These are phyloP conservation scores for Aspergillus sp. DNA, from an alignment of 2,329 filamentous ascomycete genomes.

Conservation along the genomic window DNA sequence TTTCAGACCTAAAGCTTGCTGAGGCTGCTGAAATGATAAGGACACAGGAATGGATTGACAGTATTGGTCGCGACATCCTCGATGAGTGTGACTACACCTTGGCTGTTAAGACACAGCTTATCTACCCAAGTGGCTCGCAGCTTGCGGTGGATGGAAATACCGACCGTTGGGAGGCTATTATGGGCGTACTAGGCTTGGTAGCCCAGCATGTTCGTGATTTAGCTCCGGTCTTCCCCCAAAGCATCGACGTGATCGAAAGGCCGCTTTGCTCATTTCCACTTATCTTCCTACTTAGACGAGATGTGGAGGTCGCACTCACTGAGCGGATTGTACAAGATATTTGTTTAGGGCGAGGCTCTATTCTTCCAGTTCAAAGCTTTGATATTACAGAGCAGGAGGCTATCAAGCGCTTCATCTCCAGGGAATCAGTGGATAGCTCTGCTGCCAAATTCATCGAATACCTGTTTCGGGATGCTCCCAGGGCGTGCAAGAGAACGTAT, in stretches of 20 bases:
- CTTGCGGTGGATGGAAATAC: slow-evolving; percentile 56
- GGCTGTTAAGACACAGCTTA: slow-evolving; percentile 56
- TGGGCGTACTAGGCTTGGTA: slow-evolving; percentile 47
- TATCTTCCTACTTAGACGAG: slow-evolving; percentile 55
- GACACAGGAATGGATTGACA: slow-evolving; percentile 54
- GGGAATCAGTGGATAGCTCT: neutral
- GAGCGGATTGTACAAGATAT: slow-evolving; percentile 46
- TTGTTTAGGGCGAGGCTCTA: slow-evolving; percentile 31
- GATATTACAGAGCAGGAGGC: slow-evolving; percentile 20
- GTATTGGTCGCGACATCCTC: slow-evolving; percentile 59
- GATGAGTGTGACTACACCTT: slow-evolving; percentile 65
- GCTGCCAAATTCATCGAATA: slow-evolving; percentile 19
- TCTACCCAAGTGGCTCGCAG: slow-evolving; percentile 58
- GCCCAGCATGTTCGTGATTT: slow-evolving; percentile 42
- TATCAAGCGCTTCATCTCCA: too few relatives aligned
- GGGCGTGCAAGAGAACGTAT: slow-evolving; percentile 44
- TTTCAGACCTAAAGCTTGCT: slow-evolving; percentile 50
- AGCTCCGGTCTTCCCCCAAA: slow-evolving; percentile 41
- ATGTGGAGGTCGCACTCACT: slow-evolving; percentile 51
- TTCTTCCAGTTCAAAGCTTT: slow-evolving; percentile 26
- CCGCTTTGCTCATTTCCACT: slow-evolving; percentile 53
- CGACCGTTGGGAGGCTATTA: slow-evolving; percentile 51
- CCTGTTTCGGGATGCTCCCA: slow-evolving; percentile 36
- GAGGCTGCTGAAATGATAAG: slow-evolving; percentile 53
- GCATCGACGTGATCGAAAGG: slow-evolving; percentile 53